Evolutionary conservation across 2,329 filamentous ascomycete genomes (phyloP).

Genomic region (Metarhizium album): DNA sequence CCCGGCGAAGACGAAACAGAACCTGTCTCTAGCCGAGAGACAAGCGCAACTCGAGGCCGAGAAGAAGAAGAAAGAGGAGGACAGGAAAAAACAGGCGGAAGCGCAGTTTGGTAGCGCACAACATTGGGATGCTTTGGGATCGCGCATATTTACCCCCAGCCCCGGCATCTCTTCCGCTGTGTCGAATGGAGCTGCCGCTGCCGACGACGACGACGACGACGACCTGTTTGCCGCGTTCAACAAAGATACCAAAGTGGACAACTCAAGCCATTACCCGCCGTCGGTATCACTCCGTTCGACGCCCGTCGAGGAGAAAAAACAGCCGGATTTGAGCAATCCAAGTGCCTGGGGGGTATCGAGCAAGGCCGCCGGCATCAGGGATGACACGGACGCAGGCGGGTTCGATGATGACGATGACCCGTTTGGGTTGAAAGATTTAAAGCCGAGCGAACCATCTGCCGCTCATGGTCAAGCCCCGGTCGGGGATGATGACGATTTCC

Average conservation of each 20-base stretch:
- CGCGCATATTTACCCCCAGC: slow-evolving; percentile 33
- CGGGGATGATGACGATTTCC: slow-evolving; percentile 52
- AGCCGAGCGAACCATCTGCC: slow-evolving; percentile 22
- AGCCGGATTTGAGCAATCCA: slow-evolving; percentile 41
- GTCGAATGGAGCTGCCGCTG: slow-evolving; percentile 8
- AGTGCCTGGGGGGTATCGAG: slow-evolving; percentile 35
- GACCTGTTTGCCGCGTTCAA: slow-evolving; percentile 60
- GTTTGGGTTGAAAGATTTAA: slow-evolving; percentile 65
- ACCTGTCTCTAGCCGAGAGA: slow-evolving; percentile 67
- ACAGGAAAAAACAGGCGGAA: slow-evolving; percentile 60
- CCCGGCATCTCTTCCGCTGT: slow-evolving; percentile 14
- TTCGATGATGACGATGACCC: slow-evolving; percentile 74
- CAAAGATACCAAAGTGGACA: slow-evolving; percentile 55
- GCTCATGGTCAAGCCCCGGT: slow-evolving; percentile 16
- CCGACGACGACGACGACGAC: slow-evolving; percentile 39
- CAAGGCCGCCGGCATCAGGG: slow-evolving; percentile 9
- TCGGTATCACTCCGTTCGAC: slow-evolving; percentile 32
- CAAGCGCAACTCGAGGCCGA: slow-evolving; percentile 56
- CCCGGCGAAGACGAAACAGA: slow-evolving; percentile 48
- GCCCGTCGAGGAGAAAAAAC: slow-evolving; percentile 30
- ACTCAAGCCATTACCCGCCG: slow-evolving; percentile 53
- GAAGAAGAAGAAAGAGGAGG: slow-evolving; percentile 62
- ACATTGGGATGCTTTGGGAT: slow-evolving; percentile 66
- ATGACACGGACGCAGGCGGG: slow-evolving; percentile 14
- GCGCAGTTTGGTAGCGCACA: slow-evolving; percentile 65